Base-by-base conservation (phyloP, 1,284 basidiomycete genomes). In the Cryptococcus sp. region DNA sequence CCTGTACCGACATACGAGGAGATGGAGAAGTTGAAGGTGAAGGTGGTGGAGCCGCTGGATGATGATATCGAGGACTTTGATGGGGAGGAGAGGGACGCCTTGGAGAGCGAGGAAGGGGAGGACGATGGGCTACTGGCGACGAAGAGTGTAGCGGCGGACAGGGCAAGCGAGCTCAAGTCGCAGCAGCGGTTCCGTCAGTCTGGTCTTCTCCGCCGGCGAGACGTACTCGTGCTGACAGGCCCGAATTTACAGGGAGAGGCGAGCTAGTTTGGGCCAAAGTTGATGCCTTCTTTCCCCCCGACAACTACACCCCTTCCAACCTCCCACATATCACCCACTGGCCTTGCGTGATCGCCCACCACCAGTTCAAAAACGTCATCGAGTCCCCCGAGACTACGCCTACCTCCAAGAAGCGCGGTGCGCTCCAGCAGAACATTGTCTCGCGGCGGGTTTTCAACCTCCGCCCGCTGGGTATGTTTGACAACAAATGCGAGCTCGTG, bases 201-300 rank as follows among this genome's bases (percentile, higher is more conserved):
- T 18, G 40, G n/a, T 42, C 4, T 42, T 39, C 4, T n/a, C 16
- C n/a, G 24, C 48, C 3, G 16, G 24, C 48, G 24, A 21, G 3
- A 46, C 5, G 20, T 7, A 7, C 24, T 37, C 23, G 33, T 36
- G 43, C 21, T 51, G 35, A 38, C 21, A 13, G 18, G 36, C 18
- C 28, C 4, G 24, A 4, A 28, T 53, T 20, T 54, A 46, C 61
- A 64, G 72, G 59, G 21, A 62, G 64, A 39, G 73, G 73, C 39
- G 73, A 76, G 56, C 60, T 74, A 2, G 61, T 74, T 4, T 76
- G 68, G 67, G 68, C 71, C 55, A 51, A 57, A 11, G 66, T 73
- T 33, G 48, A 62, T 0, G 61, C 62, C 2, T 65, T 74, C 40
- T 8, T 46, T 7, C 52, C 70, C 5, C 66, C 69, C 12, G 42